Percentiles rank a stretch among this genome's conserved stretches.
These are phyloP conservation scores for Sugiyamaella marilandica DNA, from an alignment of 805 yeast species.

Conservation along the genomic window DNA sequence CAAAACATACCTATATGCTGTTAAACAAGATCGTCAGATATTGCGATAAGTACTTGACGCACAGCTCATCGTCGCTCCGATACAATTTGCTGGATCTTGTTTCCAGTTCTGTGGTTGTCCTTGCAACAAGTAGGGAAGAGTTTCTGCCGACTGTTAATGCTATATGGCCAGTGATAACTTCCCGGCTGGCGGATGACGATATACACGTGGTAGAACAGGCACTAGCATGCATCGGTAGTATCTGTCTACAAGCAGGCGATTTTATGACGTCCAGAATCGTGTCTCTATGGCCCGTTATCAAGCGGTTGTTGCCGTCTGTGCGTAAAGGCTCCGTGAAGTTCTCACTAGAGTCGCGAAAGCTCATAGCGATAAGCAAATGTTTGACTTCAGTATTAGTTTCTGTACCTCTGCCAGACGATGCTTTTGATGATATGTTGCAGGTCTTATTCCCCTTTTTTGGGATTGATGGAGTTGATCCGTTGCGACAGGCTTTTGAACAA, in stretches of 20 bases:
- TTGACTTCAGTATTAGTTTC: constrained; percentile 8
- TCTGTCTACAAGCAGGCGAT: constrained; percentile 29
- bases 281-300: constrained; percentile 17
- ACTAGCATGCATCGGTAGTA: constrained; percentile 26
- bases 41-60: constrained; percentile 65
- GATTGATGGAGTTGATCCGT: neutral
- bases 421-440: constrained; percentile 20
- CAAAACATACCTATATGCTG: constrained; percentile 53
- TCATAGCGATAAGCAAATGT: constrained; percentile 14
- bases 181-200: constrained; percentile 31
- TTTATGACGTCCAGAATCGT: constrained; percentile 35
- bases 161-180: constrained; percentile 45
- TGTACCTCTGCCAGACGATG: constrained; percentile 14
- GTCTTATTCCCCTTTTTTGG: constrained; percentile 7
- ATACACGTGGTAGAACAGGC: constrained; percentile 30
- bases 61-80: constrained; percentile 54
- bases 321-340: constrained; percentile 5
- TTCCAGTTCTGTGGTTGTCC: constrained; percentile 42
- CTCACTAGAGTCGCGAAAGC: constrained; percentile 14
- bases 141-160: constrained; percentile 49
- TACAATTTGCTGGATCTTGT: constrained; percentile 52
- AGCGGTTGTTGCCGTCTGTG: constrained; percentile 7
- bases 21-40: constrained; percentile 60
- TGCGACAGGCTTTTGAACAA: constrained; percentile 9
- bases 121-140: constrained; percentile 46